phyloP scores from a whole-genome alignment of 148 eudicot species.

The Chenopodium formosanum region DNA sequence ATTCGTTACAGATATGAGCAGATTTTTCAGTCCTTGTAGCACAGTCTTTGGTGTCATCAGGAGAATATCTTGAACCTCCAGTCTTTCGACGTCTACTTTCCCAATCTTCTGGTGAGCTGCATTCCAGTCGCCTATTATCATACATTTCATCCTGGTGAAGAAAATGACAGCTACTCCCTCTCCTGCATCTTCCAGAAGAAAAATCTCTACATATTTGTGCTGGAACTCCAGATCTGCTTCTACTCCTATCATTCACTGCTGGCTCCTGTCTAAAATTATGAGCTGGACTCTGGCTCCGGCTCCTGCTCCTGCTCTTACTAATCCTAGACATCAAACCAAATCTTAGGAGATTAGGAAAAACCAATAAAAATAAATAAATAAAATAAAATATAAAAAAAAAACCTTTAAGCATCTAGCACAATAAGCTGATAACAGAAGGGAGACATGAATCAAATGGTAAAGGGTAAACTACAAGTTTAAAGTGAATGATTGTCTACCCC shows the following conservation, averaged over 20 bases:
- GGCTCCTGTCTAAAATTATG: conserved; percentile 44
- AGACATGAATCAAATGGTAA: background rate
- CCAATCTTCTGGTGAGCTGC: conserved; percentile 39
- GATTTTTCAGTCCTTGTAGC: conserved; percentile 32
- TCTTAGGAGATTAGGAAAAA: background rate
- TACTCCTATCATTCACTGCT: conserved; percentile 40
- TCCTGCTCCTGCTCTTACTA: conserved; percentile 27
- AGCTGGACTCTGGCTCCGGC: conserved; percentile 47
- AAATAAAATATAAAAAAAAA: too few species aligned
- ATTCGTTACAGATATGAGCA: conserved; percentile 39
- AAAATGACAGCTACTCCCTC: conserved; percentile 60
- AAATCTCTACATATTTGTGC: conserved; percentile 59
- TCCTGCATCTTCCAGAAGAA: conserved; percentile 60
- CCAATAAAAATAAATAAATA: too few species aligned
- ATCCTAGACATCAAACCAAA: conserved; percentile 22
- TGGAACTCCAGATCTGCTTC: conserved; percentile 37
- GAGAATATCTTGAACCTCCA: conserved; percentile 37
- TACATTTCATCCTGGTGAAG: conserved; percentile 46
- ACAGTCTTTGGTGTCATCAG: conserved; percentile 32
- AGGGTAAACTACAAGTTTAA: background rate
- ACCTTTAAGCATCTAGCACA: background rate
- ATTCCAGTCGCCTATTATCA: conserved; percentile 43
- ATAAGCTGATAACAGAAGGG: background rate
- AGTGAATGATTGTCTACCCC: background rate
- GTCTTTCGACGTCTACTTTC: conserved; percentile 37